Conservation (phyloP, 2,329 filamentous ascomycete species). For the Magnaporthales sp. region DNA sequence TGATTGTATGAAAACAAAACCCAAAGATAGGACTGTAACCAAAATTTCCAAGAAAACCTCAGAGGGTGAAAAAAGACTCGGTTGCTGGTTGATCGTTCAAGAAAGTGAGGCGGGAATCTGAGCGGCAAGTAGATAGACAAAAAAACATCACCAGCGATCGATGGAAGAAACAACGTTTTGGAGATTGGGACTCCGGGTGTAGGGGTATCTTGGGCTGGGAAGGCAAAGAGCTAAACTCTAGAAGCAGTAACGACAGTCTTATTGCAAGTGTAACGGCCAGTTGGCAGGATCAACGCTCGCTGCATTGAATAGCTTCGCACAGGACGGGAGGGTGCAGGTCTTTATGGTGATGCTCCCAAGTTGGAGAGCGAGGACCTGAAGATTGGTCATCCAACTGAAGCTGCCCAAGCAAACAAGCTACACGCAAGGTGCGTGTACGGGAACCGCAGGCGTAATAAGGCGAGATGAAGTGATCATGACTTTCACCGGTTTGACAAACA, state of each 20-base stretch:
- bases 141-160: neutral
- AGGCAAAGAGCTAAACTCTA: neutral
- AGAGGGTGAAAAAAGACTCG: neutral
- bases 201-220: neutral
- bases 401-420: neutral
- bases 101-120: neutral
- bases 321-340: neutral
- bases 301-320: neutral
- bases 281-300: neutral
- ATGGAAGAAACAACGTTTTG: neutral
- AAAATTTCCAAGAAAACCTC: neutral
- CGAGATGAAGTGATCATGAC: neutral
- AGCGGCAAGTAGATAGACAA: neutral
- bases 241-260: neutral
- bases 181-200: neutral
- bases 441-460: neutral
- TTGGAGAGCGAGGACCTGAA: neutral
- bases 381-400: neutral
- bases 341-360: neutral
- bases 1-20: neutral
- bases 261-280: neutral
- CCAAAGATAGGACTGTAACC: neutral
- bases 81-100: neutral
- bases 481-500: neutral
- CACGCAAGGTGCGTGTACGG: neutral